Conservation (phyloP, 371 early-diverging fungal genomes). For the Funneliformis caledonium region DNA sequence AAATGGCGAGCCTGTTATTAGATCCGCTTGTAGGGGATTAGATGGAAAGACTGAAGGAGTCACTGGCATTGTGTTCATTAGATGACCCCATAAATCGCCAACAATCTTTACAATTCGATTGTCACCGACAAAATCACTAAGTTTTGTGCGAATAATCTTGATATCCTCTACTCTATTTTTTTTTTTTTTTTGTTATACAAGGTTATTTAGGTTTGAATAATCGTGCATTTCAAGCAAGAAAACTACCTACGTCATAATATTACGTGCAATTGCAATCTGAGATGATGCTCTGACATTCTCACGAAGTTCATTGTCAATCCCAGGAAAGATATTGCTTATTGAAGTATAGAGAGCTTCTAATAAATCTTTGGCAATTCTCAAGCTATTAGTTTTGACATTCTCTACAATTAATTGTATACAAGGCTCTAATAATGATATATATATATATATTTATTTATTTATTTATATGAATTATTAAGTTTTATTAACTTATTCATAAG, state of each 20-base stretch:
- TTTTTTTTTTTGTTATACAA: neutral
- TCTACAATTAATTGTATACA: neutral
- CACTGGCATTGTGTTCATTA: neutral
- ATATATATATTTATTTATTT: neutral
- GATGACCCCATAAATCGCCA: neutral
- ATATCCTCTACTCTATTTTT: neutral
- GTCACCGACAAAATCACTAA: neutral
- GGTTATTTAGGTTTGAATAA: neutral
- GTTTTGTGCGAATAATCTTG: neutral
- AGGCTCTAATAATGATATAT: neutral
- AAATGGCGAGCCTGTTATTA: too few species aligned
- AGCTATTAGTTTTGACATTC: neutral
- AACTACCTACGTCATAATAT: slow-evolving; percentile 12
- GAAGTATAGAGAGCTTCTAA: neutral
- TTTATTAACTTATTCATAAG: neutral
- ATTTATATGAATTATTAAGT: neutral
- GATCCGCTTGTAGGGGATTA: neutral
- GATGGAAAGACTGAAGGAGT: neutral
- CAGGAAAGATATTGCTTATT: neutral
- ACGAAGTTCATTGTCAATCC: slow-evolving; percentile 16
- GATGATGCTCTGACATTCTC: slow-evolving; percentile 16
- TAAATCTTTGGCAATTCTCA: neutral
- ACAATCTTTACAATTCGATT: neutral
- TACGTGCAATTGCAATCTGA: neutral
- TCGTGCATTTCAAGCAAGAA: neutral